phyloP scores from a whole-genome alignment of 2,329 filamentous ascomycete genomes.

The Phaeomoniella chlamydospora region DNA sequence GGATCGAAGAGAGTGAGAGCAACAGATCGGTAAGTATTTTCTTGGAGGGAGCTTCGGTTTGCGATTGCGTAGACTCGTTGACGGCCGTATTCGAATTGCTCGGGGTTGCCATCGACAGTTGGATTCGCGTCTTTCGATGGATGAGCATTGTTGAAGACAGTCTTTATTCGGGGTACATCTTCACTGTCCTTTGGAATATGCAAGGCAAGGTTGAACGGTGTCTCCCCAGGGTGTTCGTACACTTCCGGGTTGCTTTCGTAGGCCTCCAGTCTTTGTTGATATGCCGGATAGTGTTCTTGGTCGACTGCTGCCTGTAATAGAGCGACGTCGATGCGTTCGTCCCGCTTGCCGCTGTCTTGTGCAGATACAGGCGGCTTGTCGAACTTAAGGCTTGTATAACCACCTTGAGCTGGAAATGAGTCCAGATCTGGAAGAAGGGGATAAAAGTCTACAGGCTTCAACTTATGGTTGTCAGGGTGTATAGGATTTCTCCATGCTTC shows the following conservation, averaged over 20 bases:
- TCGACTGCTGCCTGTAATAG: conserved; percentile 37
- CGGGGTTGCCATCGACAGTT: conserved; percentile 33
- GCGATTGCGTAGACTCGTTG: conserved; percentile 47
- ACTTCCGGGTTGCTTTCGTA: conserved; percentile 33
- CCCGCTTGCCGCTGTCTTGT: conserved; percentile 30
- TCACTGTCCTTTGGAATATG: conserved; percentile 38
- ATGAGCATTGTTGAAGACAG: conserved; percentile 39
- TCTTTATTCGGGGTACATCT: conserved; percentile 35
- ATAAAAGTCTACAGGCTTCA: conserved; percentile 45
- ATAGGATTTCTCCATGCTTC: conserved; percentile 46
- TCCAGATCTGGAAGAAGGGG: conserved; percentile 47
- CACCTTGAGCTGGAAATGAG: conserved; percentile 40
- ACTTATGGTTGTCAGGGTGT: conserved; percentile 41
- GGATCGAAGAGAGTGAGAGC: conserved; percentile 44
- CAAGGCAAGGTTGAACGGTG: conserved; percentile 44
- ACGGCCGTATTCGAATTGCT: conserved; percentile 23
- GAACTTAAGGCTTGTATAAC: conserved; percentile 47
- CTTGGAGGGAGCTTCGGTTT: conserved; percentile 34
- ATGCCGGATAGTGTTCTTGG: conserved; percentile 30
- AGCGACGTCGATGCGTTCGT: conserved; percentile 44
- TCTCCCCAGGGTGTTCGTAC: conserved; percentile 35
- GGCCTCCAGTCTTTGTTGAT: conserved; percentile 31
- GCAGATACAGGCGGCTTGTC: conserved; percentile 40
- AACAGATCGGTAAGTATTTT: conserved; percentile 40
- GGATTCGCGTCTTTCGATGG: conserved; percentile 33